Percentiles rank a stretch among this genome's conserved stretches.
phyloP scores from a whole-genome alignment of 129 eudicot species.

The Tagetes patula region DNA sequence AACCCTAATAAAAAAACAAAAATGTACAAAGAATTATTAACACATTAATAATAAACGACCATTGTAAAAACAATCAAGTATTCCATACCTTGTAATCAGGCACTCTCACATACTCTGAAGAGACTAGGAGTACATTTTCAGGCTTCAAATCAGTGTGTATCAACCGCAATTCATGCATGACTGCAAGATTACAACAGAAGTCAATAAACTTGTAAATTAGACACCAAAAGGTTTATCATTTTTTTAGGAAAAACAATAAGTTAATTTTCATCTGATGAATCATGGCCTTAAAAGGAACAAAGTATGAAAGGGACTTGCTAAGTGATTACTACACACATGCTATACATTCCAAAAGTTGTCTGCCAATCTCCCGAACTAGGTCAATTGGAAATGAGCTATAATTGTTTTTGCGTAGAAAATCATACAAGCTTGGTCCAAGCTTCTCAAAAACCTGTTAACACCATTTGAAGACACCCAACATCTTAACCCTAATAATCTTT shows the following conservation, averaged over 20 bases:
- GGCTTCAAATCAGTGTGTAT: constrained; percentile 98
- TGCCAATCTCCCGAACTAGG: constrained; percentile 97
- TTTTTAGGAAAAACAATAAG: neutral
- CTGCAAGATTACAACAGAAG: constrained; percentile 39
- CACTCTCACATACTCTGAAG: constrained; percentile 70
- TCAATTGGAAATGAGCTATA: constrained; percentile 97
- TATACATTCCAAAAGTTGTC: constrained; percentile 97
- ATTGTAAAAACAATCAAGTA: neutral
- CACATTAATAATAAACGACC: neutral
- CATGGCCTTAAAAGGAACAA: constrained; percentile 7
- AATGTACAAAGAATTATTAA: neutral
- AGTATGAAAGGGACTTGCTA: constrained; percentile 30
- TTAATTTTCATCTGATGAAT: neutral
- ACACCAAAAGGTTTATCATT: neutral
- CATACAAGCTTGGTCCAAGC: constrained; percentile 99
- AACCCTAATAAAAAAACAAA: constrained; percentile 37
- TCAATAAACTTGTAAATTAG: neutral
- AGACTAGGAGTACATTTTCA: constrained; percentile 78
- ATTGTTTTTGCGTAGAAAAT: constrained; percentile 98
- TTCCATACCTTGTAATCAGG: constrained; percentile 80
- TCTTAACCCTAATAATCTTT: constrained; percentile 58
- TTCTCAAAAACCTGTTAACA: constrained; percentile 97
- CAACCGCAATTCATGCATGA: constrained; percentile 87
- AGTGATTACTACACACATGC: constrained; percentile 90
- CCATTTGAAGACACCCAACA: constrained; percentile 54